Evolutionary conservation across 768 basidiomycete genomes (phyloP), one percentile per base, ranked within the genome.

Genomic region (Termitomyces bulborhizus): DNA sequence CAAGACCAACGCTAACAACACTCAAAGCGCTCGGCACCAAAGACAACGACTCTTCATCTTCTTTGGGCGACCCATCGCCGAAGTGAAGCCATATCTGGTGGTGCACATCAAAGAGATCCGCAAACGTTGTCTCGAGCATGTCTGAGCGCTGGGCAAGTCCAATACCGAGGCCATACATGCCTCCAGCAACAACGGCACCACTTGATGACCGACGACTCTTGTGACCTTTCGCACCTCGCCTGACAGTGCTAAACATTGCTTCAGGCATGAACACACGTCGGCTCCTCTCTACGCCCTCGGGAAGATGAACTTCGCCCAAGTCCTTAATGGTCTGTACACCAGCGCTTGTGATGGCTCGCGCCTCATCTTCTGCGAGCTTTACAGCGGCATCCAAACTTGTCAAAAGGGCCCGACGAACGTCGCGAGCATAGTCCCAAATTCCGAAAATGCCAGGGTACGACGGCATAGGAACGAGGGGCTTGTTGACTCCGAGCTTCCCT

Each of bases 231-330:
- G 73, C 73, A 4, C 72, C 71, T 54, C 71, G 77, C 57, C 78
- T 69, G 51, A 77, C 69, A 42, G 78, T 70, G 53, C 82, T 83
- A 73, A 98, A 99, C 97, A 99, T 98, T 13, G 93, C 96, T 66
- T 96, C 89, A n/a, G 96, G 92, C 75, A 91, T 84, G 77, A 99
- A 99, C 12, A 96, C 83, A 27, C 92, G 79, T 54, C 83, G 79
- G 47, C 83, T 83, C 40, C 91, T 78, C 67, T 93, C 92, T 24
- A 93, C 91, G 55, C 85, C 88, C 49, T 79, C 78, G 1, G 89
- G 90, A 15, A 99, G 81, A 70, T 90, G 83, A 54, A 75, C 74
- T 56, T 96, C 87, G 18, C 84, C 93, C 18, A 97, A 73, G 16
- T 77, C 71, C 40, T 76, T 73, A 58, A 97, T 82, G 59, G 77